These are phyloP conservation scores for Sarocladium oryzae DNA, from an alignment of 2,329 filamentous ascomycete species.

Conservation along the genomic window DNA sequence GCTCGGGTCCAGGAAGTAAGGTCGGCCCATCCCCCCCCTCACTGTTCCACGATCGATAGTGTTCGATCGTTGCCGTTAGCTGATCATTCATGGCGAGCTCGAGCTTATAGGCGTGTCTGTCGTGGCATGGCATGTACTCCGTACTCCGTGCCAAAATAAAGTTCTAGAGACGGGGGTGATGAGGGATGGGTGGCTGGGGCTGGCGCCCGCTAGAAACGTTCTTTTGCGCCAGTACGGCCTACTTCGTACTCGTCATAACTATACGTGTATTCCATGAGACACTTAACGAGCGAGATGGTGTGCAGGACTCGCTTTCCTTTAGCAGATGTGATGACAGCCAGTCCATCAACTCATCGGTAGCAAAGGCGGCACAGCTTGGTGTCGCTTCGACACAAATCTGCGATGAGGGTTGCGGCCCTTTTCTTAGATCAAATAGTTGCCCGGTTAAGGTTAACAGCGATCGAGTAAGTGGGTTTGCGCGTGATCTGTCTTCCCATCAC, in stretches of 20 bases:
- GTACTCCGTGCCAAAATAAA: too few species aligned
- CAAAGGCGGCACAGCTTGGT: neutral
- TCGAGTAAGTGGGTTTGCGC: neutral
- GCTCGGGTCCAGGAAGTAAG: too few species aligned
- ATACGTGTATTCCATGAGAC: too few species aligned
- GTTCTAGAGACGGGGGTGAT: too few species aligned
- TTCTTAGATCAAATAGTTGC: neutral
- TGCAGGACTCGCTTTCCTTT: neutral
- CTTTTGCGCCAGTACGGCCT: too few species aligned
- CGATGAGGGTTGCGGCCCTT: neutral
- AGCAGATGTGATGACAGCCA: neutral
- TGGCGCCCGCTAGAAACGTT: too few species aligned
- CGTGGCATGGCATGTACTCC: too few species aligned
- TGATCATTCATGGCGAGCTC: neutral
- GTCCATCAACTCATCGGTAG: neutral
- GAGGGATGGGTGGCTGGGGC: too few species aligned
- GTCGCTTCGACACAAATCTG: neutral
- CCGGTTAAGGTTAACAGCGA: neutral
- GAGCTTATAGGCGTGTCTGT: neutral
- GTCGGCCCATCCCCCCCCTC: too few species aligned
- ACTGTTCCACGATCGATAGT: too few species aligned
- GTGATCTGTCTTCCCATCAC: neutral
- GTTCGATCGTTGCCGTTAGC: neutral
- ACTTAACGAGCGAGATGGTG: neutral
- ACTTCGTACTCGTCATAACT: too few species aligned